Evolutionary conservation across 495 filamentous ascomycete species (phyloP).

Genomic region (Aspergillus heteromorphus): DNA sequence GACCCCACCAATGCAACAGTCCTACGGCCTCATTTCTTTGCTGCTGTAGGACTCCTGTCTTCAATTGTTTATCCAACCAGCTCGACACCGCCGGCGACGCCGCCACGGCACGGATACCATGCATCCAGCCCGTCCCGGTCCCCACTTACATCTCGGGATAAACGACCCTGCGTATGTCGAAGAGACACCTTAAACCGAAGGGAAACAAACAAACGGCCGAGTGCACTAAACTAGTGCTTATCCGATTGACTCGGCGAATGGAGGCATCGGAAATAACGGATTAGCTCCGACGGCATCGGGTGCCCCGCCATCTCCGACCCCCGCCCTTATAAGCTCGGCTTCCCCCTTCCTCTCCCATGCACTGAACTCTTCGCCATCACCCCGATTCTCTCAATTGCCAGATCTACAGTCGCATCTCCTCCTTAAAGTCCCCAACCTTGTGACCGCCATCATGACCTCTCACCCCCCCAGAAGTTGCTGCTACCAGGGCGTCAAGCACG

Average conservation of each 20-base stretch:
- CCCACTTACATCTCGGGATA: no score
- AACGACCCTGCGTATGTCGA: no score
- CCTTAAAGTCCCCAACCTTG: background rate
- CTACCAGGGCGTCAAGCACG: conserved; percentile 13
- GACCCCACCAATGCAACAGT: no score
- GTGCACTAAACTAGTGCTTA: background rate
- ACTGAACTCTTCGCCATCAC: background rate
- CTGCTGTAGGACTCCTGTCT: no score
- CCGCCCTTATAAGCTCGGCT: no score
- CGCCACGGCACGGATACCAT: no score
- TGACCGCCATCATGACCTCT: background rate
- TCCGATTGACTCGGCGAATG: background rate
- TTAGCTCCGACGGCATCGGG: background rate
- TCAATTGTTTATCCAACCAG: no score
- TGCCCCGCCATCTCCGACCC: background rate
- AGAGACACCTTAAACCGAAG: no score
- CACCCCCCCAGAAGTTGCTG: conserved; percentile 2
- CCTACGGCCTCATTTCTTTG: no score
- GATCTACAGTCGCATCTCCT: background rate
- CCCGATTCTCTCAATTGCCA: background rate
- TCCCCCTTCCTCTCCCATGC: background rate
- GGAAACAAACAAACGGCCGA: no score
- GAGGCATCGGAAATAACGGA: background rate
- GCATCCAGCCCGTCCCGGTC: no score
- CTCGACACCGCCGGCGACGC: no score